Percentiles rank a stretch among this genome's conserved stretches.
phyloP scores from a whole-genome alignment of 495 filamentous ascomycete species.

The Penicillium odoratum region DNA sequence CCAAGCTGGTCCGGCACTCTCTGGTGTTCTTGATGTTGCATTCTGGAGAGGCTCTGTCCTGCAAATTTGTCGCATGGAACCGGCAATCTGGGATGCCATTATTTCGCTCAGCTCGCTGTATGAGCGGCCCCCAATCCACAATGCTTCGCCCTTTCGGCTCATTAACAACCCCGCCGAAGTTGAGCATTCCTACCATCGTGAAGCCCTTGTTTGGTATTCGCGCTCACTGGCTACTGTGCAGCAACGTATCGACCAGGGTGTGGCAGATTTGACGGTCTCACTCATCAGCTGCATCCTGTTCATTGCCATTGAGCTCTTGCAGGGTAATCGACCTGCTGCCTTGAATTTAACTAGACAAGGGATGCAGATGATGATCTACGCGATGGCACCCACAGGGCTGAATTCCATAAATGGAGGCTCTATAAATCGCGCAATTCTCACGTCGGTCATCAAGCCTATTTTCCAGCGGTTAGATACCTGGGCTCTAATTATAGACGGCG shows the following conservation, averaged over 20 bases:
- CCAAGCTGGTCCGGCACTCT: constrained; percentile 17
- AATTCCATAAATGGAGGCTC: not conserved
- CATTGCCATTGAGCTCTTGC: constrained; percentile 54
- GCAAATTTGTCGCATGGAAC: constrained; percentile 23
- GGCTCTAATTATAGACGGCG: constrained; percentile 10
- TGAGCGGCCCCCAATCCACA: constrained; percentile 24
- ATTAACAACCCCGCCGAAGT: constrained; percentile 21
- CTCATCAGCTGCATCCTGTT: constrained; percentile 54
- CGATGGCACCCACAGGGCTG: not conserved
- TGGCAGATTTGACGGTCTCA: constrained; percentile 36
- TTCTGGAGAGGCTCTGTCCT: constrained; percentile 24
- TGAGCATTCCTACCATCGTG: constrained; percentile 13
- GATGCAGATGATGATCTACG: constrained; percentile 16
- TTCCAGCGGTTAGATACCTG: constrained; percentile 21
- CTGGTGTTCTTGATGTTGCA: constrained; percentile 16
- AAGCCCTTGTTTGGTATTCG: constrained; percentile 43
- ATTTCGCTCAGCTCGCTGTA: constrained; percentile 25
- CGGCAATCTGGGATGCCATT: constrained; percentile 26
- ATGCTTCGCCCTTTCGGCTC: constrained; percentile 13
- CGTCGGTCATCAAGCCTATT: constrained; percentile 14
- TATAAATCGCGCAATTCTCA: constrained; percentile 1
- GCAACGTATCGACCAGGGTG: constrained; percentile 28
- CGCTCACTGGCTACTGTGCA: constrained; percentile 42
- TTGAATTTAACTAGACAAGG: constrained; percentile 43
- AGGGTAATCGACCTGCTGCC: constrained; percentile 47